Evolutionary conservation across 768 basidiomycete genomes (phyloP), one percentile per base, ranked within the genome.

Genomic region (Russula foetens): DNA sequence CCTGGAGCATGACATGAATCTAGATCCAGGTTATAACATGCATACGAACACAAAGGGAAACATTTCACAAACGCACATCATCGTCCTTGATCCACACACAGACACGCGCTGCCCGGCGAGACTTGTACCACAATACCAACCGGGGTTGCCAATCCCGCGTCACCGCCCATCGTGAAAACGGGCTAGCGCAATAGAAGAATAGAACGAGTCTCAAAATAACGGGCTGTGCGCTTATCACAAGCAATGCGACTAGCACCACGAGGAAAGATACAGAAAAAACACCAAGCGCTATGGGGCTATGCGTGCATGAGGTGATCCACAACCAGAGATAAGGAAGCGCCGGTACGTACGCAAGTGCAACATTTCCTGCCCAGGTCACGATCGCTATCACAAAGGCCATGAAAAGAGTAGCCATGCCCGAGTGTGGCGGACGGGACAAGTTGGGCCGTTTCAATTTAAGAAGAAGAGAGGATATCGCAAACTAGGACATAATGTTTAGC

Each of bases 71-170:
- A 45, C 63, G 39, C 53, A 64, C 65, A 23, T 66, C 59, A 39
- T 66, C 65, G 15, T 59, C 43, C 53, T 66, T 66, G n/a, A 64
- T 60, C 65, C 65, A 66, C 24, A 66, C 59, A 24, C 65, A 66
- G 17, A 60, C 48, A 19, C 51, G 63, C 15, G 63, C 62, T 23
- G 46, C 56, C 47, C 65, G 59, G 9, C 56, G 52, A 2, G 59
- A 53, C 41, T 59, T 51, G 56, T 66, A 64, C 59, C 49, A 58
- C 2, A 47, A 56, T 23, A 64, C 28, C 6, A 66, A 43, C 56
- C 23, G 41, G 53, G 26, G 43, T 28, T 46, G 45, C 63, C 55
- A 59, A 7, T 43, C 26, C 14, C 43, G 51, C 2, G 53, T 58
- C n/a, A 43, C 23, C 35, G 26, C 14, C 62, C 53, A 47, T 12